Evolutionary conservation across 106 monocot genomes (phyloP).

Genomic region (Allium fistulosum): DNA sequence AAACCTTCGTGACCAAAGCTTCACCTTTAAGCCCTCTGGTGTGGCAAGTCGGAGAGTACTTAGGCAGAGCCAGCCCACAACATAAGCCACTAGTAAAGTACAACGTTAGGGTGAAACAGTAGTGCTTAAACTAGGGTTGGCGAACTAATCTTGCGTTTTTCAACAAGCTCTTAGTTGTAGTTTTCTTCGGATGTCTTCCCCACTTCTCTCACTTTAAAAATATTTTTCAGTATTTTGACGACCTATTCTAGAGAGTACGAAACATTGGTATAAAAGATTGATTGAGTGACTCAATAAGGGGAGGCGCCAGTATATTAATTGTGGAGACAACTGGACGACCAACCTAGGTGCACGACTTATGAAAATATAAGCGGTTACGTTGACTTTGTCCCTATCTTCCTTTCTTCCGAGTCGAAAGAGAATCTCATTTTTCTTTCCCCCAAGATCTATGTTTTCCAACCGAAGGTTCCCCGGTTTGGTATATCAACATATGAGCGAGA

Average conservation of each 20-base stretch:
- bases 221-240: constrained; percentile 5
- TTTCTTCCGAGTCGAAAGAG: constrained; percentile 4
- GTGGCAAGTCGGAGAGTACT: too few relatives aligned
- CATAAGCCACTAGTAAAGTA: not conserved
- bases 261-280: constrained; percentile 9
- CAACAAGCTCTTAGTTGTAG: constrained; percentile 8
- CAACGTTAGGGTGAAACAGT: not conserved
- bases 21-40: too few relatives aligned
- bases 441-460: constrained; percentile 4
- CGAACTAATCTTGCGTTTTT: constrained; percentile 8
- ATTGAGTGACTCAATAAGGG: not conserved
- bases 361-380: constrained; percentile 7
- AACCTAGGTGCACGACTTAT: not conserved
- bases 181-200: not conserved
- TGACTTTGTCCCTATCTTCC: not conserved
- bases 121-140: constrained; percentile 1
- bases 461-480: constrained; percentile 7
- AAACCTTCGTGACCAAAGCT: too few relatives aligned
- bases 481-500: constrained; percentile 7
- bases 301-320: not conserved
- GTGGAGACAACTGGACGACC: not conserved
- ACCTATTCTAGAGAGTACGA: constrained; percentile 3
- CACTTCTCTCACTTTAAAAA: constrained; percentile 10
- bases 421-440: constrained; percentile 3
- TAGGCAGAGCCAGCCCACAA: too few relatives aligned